phyloP scores from a whole-genome alignment of 2,329 filamentous ascomycete genomes.

The Claviceps digitariae region DNA sequence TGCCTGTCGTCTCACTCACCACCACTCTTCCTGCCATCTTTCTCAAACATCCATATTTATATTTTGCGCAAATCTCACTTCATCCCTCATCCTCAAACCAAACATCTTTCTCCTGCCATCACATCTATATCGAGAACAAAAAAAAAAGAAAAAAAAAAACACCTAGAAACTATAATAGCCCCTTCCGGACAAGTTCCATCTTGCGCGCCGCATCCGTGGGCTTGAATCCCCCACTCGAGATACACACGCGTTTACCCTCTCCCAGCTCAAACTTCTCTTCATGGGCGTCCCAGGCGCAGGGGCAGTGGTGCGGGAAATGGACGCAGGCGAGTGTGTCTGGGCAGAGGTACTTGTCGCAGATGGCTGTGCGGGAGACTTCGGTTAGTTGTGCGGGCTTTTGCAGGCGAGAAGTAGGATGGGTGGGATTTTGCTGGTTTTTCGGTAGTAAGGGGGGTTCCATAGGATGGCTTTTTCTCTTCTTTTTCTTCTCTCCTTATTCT shows the following conservation, averaged over 20 bases:
- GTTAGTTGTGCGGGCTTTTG: background rate
- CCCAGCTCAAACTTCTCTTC: conserved; percentile 67
- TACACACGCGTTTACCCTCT: conserved; percentile 60
- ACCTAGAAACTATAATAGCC: conserved; percentile 47
- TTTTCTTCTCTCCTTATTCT: too few relatives aligned
- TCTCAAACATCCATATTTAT: too few relatives aligned
- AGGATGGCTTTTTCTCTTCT: too few relatives aligned
- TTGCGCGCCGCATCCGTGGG: conserved; percentile 59
- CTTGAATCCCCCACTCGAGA: conserved; percentile 63
- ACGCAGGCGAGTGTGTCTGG: conserved; percentile 91
- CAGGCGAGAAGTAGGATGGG: too few relatives aligned
- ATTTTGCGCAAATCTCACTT: background rate
- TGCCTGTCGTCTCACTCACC: too few relatives aligned
- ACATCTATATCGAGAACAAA: background rate
- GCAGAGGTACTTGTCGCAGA: conserved; percentile 87
- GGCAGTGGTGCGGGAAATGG: conserved; percentile 92
- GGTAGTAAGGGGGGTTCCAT: too few relatives aligned
- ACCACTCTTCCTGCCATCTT: too few relatives aligned
- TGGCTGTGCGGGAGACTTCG: conserved; percentile 33
- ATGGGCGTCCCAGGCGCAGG: conserved; percentile 65
- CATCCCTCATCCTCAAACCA: background rate
- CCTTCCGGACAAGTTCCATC: conserved; percentile 68
- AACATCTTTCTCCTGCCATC: background rate
- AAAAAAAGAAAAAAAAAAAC: too few relatives aligned
- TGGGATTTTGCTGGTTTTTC: too few relatives aligned